Percentiles rank a stretch among this genome's conserved stretches.
Conservation (phyloP, 495 filamentous ascomycete genomes). For the Trichoderma orchidacearum region DNA sequence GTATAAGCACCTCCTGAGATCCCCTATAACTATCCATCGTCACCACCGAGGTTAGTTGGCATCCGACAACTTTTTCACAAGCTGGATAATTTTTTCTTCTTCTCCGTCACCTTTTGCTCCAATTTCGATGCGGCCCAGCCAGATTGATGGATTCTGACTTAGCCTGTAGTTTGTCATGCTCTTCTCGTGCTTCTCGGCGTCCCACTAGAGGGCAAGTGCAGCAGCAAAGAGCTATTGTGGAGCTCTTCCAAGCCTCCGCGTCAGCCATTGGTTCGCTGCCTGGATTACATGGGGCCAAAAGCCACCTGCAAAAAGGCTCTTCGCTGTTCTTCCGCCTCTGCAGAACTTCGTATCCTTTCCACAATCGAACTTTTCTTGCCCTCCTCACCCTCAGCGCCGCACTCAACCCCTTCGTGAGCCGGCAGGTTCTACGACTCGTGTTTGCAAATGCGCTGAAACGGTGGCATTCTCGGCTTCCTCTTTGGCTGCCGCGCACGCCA, state of each 20-base stretch:
- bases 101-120: neutral
- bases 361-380: neutral
- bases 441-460: neutral
- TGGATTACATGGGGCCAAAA: neutral
- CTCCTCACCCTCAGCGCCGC: neutral
- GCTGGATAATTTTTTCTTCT: neutral
- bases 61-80: neutral
- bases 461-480: neutral
- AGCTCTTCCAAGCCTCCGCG: neutral
- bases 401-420: neutral
- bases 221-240: neutral
- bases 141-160: no score
- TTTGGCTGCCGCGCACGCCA: neutral
- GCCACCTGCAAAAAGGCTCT: neutral
- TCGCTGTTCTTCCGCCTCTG: neutral
- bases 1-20: no score
- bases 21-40: no score
- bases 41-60: no score
- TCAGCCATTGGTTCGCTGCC: neutral
- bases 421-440: neutral
- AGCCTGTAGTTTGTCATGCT: no score
- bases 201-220: neutral
- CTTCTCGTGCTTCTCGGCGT: no score
- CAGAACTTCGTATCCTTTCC: neutral
- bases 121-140: no score